Evolutionary conservation across 345 rosid genomes (phyloP), one percentile per base, ranked within the genome.

Genomic region (Hibiscus tridactylites): DNA sequence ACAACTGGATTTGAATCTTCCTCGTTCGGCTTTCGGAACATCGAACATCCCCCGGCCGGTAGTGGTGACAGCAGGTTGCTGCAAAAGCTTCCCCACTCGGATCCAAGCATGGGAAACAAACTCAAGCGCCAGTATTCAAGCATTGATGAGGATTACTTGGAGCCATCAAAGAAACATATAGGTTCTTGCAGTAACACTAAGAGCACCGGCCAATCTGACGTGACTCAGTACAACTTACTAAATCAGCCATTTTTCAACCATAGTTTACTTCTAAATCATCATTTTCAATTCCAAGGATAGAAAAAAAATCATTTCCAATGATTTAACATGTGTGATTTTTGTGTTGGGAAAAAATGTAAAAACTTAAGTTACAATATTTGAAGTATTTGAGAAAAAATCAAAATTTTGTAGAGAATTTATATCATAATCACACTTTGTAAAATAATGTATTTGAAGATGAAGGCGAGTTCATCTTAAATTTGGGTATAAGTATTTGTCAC

Each of bases 261-360:
- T 73, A 82, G 85, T 39, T 72, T 88, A 42, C 74, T 86, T 26
- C 67, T 81, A 79, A 83, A 80, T 73, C 87, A 84, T 64, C 79
- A 80, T 76, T 79, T 83, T 80, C 85, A 85, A 12, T 85, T 84
- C 71, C 90, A 83, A 62, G 87, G 88, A n/a, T 87, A 61, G 21
- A 81, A 81, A 79, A 76, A 50, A 11, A 26, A n/a, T 21, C 24
- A 44, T 52, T 52, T 5, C 17, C n/a, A 50, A 15, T 13, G 54
- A 50, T 50, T 50, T 7, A 50, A 46, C 50, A 11, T 46, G 54
- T 50, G 54, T 50, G 54, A 50, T 49, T 50, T 50, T 50, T 15
- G 16, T 50, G 17, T 50, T 50, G 17, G 54, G 15, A 50, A 50
- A 13, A 50, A 50, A 50, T 3, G 19, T 12, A 17, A 15, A 52